Percentiles rank a stretch among this genome's conserved stretches.
phyloP scores from a whole-genome alignment of 2,329 filamentous ascomycete genomes.

The Pseudogymnoascus pannorum region DNA sequence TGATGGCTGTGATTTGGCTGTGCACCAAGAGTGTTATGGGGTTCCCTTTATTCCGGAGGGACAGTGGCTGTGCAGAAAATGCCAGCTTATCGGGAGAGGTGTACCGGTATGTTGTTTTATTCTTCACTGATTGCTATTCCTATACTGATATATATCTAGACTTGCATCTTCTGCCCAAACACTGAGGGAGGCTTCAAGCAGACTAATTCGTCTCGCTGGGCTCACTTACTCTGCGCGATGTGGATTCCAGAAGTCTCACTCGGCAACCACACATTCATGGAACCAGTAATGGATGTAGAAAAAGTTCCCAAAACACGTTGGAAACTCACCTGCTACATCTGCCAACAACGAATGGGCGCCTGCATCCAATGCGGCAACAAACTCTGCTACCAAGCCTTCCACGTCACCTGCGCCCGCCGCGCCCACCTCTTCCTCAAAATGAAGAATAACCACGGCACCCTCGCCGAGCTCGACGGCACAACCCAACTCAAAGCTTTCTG shows the following conservation, averaged over 20 bases:
- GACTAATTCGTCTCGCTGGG: constrained; percentile 93
- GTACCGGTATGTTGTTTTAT: constrained; percentile 58
- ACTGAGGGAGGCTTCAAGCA: constrained; percentile 98
- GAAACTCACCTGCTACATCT: constrained; percentile 94
- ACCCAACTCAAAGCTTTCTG: constrained; percentile 90
- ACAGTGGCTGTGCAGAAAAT: constrained; percentile 96
- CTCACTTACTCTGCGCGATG: constrained; percentile 90
- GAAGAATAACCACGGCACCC: constrained; percentile 80
- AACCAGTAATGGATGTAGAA: constrained; percentile 95
- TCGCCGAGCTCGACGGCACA: constrained; percentile 69
- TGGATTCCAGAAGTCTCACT: constrained; percentile 98
- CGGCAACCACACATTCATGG: constrained; percentile 95
- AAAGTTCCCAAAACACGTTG: constrained; percentile 93
- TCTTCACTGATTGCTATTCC: not conserved
- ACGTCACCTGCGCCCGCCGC: constrained; percentile 88
- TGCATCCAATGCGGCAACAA: constrained; percentile 99
- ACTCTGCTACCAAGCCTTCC: constrained; percentile 92
- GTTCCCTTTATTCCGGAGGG: constrained; percentile 98
- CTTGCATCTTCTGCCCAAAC: constrained; percentile 97
- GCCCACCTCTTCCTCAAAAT: constrained; percentile 88
- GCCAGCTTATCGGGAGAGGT: constrained; percentile 86
- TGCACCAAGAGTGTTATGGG: constrained; percentile 98
- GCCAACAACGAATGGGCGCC: constrained; percentile 93
- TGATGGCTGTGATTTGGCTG: constrained; percentile 92
- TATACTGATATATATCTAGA: constrained; percentile 39